Evolutionary conservation across 805 yeast species (phyloP).

Genomic region (Candida ascalaphidarum): DNA sequence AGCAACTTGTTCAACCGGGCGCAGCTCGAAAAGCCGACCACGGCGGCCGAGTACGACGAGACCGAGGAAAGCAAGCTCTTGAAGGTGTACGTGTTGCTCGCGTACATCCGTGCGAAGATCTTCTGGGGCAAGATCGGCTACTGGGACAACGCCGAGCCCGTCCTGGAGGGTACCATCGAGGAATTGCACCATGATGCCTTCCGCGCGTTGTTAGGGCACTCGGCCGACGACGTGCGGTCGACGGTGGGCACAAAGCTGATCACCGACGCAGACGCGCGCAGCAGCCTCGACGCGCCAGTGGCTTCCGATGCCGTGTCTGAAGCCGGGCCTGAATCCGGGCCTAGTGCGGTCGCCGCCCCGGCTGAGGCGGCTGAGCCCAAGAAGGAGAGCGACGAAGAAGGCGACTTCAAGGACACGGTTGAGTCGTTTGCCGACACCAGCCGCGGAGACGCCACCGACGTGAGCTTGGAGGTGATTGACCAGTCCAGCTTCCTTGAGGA

Average conservation of each 20-base stretch:
- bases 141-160: constrained; percentile 49
- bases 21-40: too few species aligned
- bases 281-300: too few species aligned
- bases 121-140: constrained; percentile 82
- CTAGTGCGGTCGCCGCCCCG: too few species aligned
- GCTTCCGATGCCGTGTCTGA: too few species aligned
- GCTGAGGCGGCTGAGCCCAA: neutral
- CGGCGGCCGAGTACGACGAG: too few species aligned
- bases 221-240: constrained; percentile 1
- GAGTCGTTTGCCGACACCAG: constrained; percentile 13
- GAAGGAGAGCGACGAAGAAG: constrained; percentile 3
- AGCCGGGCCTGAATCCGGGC: too few species aligned
- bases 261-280: neutral
- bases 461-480: constrained; percentile 1
- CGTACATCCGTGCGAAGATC: constrained; percentile 57
- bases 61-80: constrained; percentile 26
- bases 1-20: constrained; percentile 13
- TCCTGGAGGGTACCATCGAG: constrained; percentile 3
- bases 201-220: constrained; percentile 2
- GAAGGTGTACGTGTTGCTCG: constrained; percentile 44
- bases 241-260: neutral
- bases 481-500: too few species aligned
- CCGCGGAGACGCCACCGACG: constrained; percentile 4
- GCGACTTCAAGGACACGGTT: neutral
- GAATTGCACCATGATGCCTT: constrained; percentile 7